A percentile compares a stretch with the other conserved stretches of the same genome.
phyloP scores from a whole-genome alignment of 2,329 filamentous ascomycete species.

The Penicillium freii region DNA sequence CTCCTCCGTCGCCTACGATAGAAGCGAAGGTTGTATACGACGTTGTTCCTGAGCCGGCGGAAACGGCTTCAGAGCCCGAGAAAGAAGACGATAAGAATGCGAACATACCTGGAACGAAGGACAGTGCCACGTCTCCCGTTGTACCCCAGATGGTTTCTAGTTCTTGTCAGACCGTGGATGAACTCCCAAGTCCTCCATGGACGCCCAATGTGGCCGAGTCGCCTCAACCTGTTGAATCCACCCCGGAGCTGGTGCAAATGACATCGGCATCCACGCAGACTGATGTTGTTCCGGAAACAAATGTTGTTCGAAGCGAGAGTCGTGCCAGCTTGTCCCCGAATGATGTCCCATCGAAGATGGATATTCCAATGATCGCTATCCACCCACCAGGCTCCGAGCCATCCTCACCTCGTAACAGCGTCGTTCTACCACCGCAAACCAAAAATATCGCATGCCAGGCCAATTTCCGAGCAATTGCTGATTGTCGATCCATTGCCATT shows the following conservation, averaged over 20 bases:
- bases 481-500: constrained; percentile 58
- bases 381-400: constrained; percentile 83
- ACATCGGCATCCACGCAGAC: constrained; percentile 38
- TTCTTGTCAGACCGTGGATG: constrained; percentile 44
- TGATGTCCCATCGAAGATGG: constrained; percentile 32
- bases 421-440: constrained; percentile 73
- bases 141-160: constrained; percentile 41
- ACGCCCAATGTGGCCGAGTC: constrained; percentile 33
- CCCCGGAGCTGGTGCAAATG: constrained; percentile 20
- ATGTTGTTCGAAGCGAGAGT: constrained; percentile 15
- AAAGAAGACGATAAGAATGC: neutral
- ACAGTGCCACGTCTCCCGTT: constrained; percentile 32
- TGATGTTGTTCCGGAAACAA: constrained; percentile 19
- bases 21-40: constrained; percentile 16
- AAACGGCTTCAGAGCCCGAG: neutral
- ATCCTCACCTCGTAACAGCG: constrained; percentile 70
- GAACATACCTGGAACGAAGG: constrained; percentile 21
- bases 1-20: constrained; percentile 66
- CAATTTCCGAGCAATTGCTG: constrained; percentile 49
- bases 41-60: constrained; percentile 25
- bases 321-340: constrained; percentile 11
- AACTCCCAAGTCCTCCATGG: constrained; percentile 37
- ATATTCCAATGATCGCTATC: constrained; percentile 84
- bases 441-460: constrained; percentile 86
- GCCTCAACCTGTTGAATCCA: constrained; percentile 9